Conservation (phyloP, 805 yeast species). For the Pichia kluyveri region DNA sequence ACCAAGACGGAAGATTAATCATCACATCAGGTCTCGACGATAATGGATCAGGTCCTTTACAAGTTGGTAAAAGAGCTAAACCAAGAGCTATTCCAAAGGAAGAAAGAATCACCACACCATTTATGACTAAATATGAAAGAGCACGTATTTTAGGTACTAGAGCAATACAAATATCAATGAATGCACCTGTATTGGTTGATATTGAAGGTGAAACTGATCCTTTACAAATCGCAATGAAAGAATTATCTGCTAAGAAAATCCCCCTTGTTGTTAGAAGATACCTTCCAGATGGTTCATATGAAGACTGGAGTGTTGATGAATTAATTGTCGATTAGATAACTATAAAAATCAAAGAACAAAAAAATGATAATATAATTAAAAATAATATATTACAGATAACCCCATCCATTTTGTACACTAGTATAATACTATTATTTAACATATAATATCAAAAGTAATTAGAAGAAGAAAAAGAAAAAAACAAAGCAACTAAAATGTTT, state of each 20-base stretch:
- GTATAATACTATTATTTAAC: not conserved
- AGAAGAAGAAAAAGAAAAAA: not conserved
- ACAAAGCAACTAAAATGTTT: not conserved
- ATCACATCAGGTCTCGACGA: constrained; percentile 29
- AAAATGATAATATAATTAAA: constrained; percentile 27
- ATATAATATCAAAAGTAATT: too few species aligned
- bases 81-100: constrained; percentile 79
- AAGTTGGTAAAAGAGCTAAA: constrained; percentile 29
- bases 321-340: constrained; percentile 64
- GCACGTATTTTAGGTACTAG: constrained; percentile 97
- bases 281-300: constrained; percentile 92
- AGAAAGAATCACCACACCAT: constrained; percentile 90
- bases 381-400: not conserved
- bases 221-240: constrained; percentile 94
- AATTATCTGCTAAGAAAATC: constrained; percentile 85
- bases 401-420: not conserved
- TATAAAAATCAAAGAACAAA: not conserved
- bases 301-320: constrained; percentile 99
- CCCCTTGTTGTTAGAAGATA: constrained; percentile 94
- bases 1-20: constrained; percentile 51
- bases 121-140: constrained; percentile 97
- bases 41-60: constrained; percentile 23
- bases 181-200: constrained; percentile 97
- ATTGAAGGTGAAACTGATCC: constrained; percentile 99
- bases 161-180: constrained; percentile 94